Conservation (phyloP, 495 filamentous ascomycete species). For the Xylaria sp. region DNA sequence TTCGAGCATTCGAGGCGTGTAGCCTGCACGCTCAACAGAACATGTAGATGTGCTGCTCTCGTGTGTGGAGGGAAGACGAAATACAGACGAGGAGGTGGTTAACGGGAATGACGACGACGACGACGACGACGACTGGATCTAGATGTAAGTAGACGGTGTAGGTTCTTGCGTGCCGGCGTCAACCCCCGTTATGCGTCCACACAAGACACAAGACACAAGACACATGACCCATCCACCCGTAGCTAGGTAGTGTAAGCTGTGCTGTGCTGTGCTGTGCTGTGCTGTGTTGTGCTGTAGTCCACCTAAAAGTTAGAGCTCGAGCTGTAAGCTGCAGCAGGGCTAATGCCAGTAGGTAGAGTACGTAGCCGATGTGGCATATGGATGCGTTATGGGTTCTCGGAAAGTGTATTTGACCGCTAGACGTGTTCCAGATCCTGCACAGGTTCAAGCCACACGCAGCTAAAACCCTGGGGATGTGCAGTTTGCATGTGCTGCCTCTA, state of each 20-base stretch:
- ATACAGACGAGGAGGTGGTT: neutral
- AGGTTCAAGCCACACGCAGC: constrained; percentile 1
- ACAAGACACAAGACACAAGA: neutral
- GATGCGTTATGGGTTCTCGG: neutral
- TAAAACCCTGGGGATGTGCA: neutral
- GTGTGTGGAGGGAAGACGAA: neutral
- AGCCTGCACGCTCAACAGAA: neutral
- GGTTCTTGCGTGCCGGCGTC: neutral
- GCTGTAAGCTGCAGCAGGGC: constrained; percentile 3
- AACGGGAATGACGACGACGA: neutral
- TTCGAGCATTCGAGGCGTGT: neutral
- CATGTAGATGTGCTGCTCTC: neutral
- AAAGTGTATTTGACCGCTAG: neutral
- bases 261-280: too few relatives aligned
- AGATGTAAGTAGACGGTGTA: neutral
- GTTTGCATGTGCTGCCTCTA: neutral
- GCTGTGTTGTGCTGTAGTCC: too few relatives aligned
- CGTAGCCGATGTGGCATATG: constrained; percentile 16
- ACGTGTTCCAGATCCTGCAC: neutral
- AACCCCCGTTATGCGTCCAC: neutral
- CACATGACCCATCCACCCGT: constrained; percentile 13
- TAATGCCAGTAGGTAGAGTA: constrained; percentile 17
- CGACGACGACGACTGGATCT: neutral
- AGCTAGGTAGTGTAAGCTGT: too few relatives aligned
- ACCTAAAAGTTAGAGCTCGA: too few relatives aligned